Evolutionary conservation across 495 filamentous ascomycete species (phyloP).

Genomic region (Neurospora intermedia): DNA sequence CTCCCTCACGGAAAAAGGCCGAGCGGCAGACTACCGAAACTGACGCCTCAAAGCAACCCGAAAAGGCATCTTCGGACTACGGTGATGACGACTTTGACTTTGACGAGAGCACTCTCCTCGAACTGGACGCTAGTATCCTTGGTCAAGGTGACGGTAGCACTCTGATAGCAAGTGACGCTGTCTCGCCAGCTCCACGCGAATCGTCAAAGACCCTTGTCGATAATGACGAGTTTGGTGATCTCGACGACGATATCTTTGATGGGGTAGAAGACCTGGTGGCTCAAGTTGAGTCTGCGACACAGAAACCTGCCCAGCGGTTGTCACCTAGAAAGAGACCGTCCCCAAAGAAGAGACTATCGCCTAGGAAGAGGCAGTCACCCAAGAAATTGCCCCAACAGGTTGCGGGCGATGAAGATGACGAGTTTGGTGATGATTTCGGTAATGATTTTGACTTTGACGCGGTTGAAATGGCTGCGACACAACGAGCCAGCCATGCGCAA

Average conservation of each 20-base stretch:
- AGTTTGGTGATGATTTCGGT: conserved; percentile 52
- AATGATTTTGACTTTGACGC: conserved; percentile 61
- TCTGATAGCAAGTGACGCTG: conserved; percentile 33
- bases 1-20: not conserved
- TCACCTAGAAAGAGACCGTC: not conserved
- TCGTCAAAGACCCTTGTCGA: not conserved
- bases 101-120: conserved; percentile 39
- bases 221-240: conserved; percentile 42
- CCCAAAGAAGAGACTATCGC: not conserved
- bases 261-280: conserved; percentile 48
- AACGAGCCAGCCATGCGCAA: conserved; percentile 20
- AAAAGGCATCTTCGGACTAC: conserved; percentile 34
- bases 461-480: conserved; percentile 47
- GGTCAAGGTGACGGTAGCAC: conserved; percentile 41
- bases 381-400: not conserved
- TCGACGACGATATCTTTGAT: conserved; percentile 51
- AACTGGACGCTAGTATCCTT: conserved; percentile 39
- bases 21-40: not conserved
- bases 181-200: conserved; percentile 1
- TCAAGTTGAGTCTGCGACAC: conserved; percentile 28
- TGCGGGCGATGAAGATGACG: conserved; percentile 3
- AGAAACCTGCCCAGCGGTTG: not conserved
- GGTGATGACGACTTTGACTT: conserved; percentile 37
- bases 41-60: not conserved
- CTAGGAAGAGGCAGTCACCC: not conserved